Conservation (phyloP, 805 yeast species). For the Yarrowia sp. region DNA sequence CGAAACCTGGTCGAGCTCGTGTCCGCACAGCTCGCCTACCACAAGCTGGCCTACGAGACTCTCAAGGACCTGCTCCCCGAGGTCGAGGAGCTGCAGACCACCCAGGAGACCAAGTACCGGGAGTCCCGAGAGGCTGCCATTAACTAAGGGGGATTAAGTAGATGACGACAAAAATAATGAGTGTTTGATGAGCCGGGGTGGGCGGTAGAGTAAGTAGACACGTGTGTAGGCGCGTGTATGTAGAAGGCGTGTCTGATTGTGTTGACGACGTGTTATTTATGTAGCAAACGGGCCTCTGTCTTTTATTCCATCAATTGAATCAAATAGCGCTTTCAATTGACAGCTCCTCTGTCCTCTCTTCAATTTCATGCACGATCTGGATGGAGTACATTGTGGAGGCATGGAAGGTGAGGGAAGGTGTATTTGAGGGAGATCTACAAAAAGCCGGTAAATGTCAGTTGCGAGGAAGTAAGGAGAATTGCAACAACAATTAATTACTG, state of each 20-base stretch:
- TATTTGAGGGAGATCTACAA: too few species aligned
- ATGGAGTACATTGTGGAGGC: conserved; percentile 3
- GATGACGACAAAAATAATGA: conserved; percentile 34
- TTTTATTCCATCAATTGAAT: too few species aligned
- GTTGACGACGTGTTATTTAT: too few species aligned
- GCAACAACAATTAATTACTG: too few species aligned
- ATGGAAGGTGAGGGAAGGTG: conserved; percentile 4
- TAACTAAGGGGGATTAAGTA: conserved; percentile 20
- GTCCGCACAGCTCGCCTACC: conserved; percentile 81
- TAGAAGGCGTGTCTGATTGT: neutral
- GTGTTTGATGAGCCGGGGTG: neutral
- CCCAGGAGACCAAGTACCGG: conserved; percentile 53
- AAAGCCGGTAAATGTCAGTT: too few species aligned
- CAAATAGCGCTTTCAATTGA: too few species aligned
- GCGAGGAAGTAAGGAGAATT: too few species aligned
- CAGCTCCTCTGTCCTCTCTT: too few species aligned
- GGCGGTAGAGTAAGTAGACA: neutral
- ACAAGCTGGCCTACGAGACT: conserved; percentile 73
- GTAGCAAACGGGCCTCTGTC: too few species aligned
- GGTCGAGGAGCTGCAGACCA: conserved; percentile 65
- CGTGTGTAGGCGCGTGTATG: neutral
- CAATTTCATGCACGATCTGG: conserved; percentile 2
- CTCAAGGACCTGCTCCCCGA: conserved; percentile 70
- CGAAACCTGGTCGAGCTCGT: conserved; percentile 71
- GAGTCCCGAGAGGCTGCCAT: conserved; percentile 45